Percentiles rank a stretch among this genome's conserved stretches.
Evolutionary conservation across 495 filamentous ascomycete genomes (phyloP).

Genomic region (Talaromyces ruber): DNA sequence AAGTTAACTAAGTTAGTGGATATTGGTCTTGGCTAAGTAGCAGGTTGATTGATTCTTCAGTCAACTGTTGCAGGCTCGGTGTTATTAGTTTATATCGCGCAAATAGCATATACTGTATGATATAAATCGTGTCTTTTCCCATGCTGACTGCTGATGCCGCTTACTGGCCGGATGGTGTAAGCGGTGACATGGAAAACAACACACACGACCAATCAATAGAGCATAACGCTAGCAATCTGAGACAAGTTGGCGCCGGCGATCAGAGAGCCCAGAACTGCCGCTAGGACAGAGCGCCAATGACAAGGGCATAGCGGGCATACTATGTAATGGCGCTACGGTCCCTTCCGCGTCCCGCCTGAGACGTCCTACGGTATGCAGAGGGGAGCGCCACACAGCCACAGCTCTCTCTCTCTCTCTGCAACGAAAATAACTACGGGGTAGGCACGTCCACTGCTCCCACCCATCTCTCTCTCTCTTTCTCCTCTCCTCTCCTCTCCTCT

Average conservation of each 20-base stretch:
- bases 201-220: not conserved
- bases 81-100: no score
- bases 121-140: not conserved
- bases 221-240: not conserved
- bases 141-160: not conserved
- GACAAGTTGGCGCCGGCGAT: slow-evolving; percentile 1
- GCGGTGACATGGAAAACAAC: not conserved
- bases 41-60: not conserved
- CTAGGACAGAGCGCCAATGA: not conserved
- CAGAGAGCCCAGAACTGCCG: not conserved
- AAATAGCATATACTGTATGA: no score
- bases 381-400: not conserved
- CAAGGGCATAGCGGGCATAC: not conserved
- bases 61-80: no score
- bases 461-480: not conserved
- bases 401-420: no score
- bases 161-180: not conserved
- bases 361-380: no score
- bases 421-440: not conserved
- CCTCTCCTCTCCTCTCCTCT: slow-evolving; percentile 4
- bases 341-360: not conserved
- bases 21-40: not conserved
- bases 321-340: not conserved
- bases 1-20: no score
- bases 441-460: not conserved